Conservation (phyloP, 1,284 basidiomycete genomes). For the Tremellales sp. region DNA sequence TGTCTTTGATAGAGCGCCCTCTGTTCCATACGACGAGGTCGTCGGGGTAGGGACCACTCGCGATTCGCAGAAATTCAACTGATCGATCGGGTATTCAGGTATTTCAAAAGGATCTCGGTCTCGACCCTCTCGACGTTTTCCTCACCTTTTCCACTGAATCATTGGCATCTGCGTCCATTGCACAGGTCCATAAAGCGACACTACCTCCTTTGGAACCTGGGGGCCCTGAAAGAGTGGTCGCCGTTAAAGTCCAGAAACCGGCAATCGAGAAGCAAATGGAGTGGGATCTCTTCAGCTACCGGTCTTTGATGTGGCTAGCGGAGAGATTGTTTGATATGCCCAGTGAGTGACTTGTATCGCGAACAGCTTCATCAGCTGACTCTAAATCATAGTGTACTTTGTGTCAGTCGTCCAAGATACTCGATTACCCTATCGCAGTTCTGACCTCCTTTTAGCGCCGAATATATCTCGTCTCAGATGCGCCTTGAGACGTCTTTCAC, state of each 20-base stretch:
- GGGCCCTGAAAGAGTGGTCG: constrained; percentile 54
- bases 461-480: constrained; percentile 76
- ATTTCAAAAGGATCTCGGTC: constrained; percentile 64
- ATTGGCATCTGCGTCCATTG: constrained; percentile 79
- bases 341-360: constrained; percentile 21
- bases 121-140: constrained; percentile 68
- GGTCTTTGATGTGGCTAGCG: constrained; percentile 42
- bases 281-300: constrained; percentile 62
- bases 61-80: background rate
- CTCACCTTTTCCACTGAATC: constrained; percentile 68
- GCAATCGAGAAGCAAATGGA: constrained; percentile 78
- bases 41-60: constrained; percentile 35
- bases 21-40: constrained; percentile 68
- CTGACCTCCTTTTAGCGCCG: constrained; percentile 45
- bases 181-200: constrained; percentile 78
- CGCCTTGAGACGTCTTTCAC: constrained; percentile 75
- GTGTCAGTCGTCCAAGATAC: constrained; percentile 25
- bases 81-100: constrained; percentile 48
- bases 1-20: constrained; percentile 81
- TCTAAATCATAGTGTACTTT: constrained; percentile 39
- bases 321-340: constrained; percentile 48
- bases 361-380: constrained; percentile 7
- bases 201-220: constrained; percentile 51
- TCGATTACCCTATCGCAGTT: background rate
- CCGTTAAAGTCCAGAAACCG: constrained; percentile 89